Base-by-base conservation (phyloP, 2,329 filamentous ascomycete species). In the Westerdykella aurantiaca region DNA sequence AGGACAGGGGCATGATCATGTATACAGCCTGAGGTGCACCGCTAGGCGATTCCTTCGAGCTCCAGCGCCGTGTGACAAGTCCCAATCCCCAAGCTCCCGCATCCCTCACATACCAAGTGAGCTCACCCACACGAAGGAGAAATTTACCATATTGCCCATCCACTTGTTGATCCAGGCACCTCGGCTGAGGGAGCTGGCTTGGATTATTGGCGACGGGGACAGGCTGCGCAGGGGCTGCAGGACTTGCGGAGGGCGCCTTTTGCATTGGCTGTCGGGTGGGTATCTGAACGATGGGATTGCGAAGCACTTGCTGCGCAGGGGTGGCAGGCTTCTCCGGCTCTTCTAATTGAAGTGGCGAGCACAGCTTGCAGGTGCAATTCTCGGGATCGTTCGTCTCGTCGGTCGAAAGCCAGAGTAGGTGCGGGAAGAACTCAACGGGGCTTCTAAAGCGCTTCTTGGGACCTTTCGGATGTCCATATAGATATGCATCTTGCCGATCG, bases 361-460 rank as follows among this genome's bases (percentile, higher is more conserved):
- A 81, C 40, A 79, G 66, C 58, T 77, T 78, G 67, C 78, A 81
- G 14, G 69, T 67, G 62, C 78, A 81, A 52, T 81, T 80, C 47
- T 72, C 68, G 38, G 67, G 68, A 49, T 81, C 75, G 35, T 71
- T 73, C 31, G 65, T 68, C 46, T 73, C 69, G 50, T 81, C 78
- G 16, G 72, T 75, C 38, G 65, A 67, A 2, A 82, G 71, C 76
- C 78, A 80, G 1, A 80, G 59, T 3, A 81, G 62, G 57, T 82
- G 79, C 2, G 76, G 77, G 48, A 80, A 79, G 66, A 81, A 81
- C 49, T 81, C 78, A 41, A 71, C 72, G 0, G 78, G 77, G 53
- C 77, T 81, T 43, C 78, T 64, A 56, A 74, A 82, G 39, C 77
- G 71, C 62, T 80, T 80, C 58, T 72, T 75, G 14, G 74, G 69